phyloP scores from a whole-genome alignment of 345 rosid species.

The Lenwebbia sp. region DNA sequence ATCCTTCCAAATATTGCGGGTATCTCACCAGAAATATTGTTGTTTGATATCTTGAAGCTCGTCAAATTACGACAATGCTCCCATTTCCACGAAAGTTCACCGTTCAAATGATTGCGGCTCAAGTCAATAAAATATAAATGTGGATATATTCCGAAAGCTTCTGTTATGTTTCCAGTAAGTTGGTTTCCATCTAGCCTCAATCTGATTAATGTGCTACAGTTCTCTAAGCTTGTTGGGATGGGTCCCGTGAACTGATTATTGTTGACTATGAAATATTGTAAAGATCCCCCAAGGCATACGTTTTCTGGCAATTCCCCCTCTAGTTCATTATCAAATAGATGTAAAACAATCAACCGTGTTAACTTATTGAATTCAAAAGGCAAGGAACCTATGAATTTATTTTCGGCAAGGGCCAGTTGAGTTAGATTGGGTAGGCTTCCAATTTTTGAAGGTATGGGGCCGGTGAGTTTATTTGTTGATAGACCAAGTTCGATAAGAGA shows the following conservation, averaged over 20 bases:
- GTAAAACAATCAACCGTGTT: neutral
- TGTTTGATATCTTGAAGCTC: neutral
- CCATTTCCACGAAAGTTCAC: neutral
- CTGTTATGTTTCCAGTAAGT: neutral
- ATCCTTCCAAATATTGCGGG: neutral
- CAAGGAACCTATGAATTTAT: neutral
- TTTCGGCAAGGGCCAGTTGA: neutral
- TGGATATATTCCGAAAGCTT: neutral
- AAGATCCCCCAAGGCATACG: neutral
- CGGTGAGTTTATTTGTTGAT: neutral
- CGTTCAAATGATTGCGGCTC: neutral
- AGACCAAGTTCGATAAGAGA: neutral
- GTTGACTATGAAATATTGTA: neutral
- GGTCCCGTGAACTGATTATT: neutral
- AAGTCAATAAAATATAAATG: neutral
- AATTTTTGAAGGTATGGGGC: neutral
- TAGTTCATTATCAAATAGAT: neutral
- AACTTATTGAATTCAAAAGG: neutral
- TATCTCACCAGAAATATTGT: neutral
- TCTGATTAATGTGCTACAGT: neutral
- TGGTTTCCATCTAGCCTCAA: neutral
- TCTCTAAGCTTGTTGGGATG: neutral
- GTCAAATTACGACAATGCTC: neutral
- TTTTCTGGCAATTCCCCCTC: neutral
- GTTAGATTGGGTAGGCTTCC: neutral